Evolutionary conservation across 1,139 yeast species (phyloP), one percentile per base, ranked within the genome.

Genomic region (Blastobotrys illinoisensis): DNA sequence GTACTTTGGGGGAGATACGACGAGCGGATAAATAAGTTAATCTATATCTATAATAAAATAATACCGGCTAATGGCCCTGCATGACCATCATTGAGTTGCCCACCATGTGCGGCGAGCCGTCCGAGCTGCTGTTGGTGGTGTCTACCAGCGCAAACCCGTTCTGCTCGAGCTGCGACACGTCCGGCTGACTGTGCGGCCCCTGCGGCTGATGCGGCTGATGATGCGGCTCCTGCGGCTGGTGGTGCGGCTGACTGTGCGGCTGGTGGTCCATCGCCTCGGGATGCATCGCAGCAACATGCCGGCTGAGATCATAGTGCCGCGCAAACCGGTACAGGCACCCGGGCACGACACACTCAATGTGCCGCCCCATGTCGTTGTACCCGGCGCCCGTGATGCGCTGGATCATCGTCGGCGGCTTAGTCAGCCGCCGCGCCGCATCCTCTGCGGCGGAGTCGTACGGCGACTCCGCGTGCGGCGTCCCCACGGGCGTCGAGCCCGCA

Each of bases 221-320:
- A 5, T 26, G 32, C 32, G 4, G 32, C 9, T 7, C 3, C 32
- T 5, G 32, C 9, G 32, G 13, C 32, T 7, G 32, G n/a, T n/a
- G n/a, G n/a, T n/a, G n/a, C n/a, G n/a, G n/a, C n/a, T 9, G 23
- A 21, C 23, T 26, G 9, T 26, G 32, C 9, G 4, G 32, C 11
- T 26, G 32, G 9, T 26, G 32, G 32, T 26, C 32, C 32, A 26
- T 26, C 20, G 51, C 28, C 48, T 43, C 48, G 51, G 61, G 54
- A 51, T 69, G 73, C 19, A 55, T 54, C 5, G 69, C 60, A 11
- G 61, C 62, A 26, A 71, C 52, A 53, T 75, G 79, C 6, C 79
- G 67, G 24, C 62, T 61, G 54, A 74, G 57, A 56, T 75, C 79
- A 56, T 74, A 74, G 51, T 69, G 61, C 23, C 79, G 61, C 20